Evolutionary conservation across 192 early-diverging fungal genomes (phyloP), one percentile per base, ranked within the genome.

Genomic region (Linnemannia hyalina): DNA sequence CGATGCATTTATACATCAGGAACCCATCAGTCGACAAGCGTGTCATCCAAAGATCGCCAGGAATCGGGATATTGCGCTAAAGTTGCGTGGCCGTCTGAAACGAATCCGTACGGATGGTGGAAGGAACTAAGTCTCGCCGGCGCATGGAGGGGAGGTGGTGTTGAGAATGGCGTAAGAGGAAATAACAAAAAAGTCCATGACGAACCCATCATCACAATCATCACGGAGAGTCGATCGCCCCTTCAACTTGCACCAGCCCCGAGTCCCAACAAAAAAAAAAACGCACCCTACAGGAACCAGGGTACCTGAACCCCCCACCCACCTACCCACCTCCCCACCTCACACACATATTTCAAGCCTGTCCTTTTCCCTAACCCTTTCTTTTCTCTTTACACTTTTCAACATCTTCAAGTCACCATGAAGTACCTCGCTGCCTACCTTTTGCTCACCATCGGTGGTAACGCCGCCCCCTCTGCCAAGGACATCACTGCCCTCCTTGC

Each of bases 391-490:
- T 71, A 70, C 63, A 70, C 73, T 73, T 68, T 47, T 32, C 54
- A 44, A 68, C 70, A 20, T n/a, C 38, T 68, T 49, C 55, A 80
- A 80, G 80, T 82, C 77, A 82, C 88, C 76, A 99, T 98, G 98
- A 98, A 98, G 94, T 96, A 97, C 92, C 92, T 99, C 88, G 98
- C 97, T 85, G 98, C 98, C 89, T 99, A 98, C 95, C 93, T 99
- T 88, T 95, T 99, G 86, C 95, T 97, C 89, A 92, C 92, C 88
- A 91, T 95, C 89, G 97, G 93, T 90, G 97, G 97, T 88, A 96
- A 97, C 88, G 92, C 91, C 77, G 80, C 93, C 81, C 97, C 97
- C 80, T 87, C 95, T 85, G 93, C 94, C 79, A 91, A 90, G 44
- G 93, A 95, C 86, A 92, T 99, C 92, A 93, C 94, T 89, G 89